Percentiles rank a stretch among this genome's conserved stretches.
Conservation (phyloP, 1,284 basidiomycete species). For the Inonotus obliquus region DNA sequence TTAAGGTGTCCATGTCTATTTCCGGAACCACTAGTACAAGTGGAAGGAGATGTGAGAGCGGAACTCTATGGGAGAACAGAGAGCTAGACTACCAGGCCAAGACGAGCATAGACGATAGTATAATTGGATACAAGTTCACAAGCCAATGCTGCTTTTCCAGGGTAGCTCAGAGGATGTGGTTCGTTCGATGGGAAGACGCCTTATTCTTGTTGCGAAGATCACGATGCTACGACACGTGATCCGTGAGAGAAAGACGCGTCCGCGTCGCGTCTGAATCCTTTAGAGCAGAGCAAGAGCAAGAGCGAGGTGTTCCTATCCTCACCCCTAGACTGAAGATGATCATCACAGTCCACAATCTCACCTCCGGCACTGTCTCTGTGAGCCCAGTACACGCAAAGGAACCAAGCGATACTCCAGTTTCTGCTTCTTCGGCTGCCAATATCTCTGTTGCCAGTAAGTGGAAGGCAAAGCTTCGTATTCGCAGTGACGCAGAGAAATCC, state of each 20-base stretch:
- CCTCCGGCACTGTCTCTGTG: neutral
- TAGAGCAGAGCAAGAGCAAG: neutral
- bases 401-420: slow-evolving; percentile 4
- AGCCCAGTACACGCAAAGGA: neutral
- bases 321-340: neutral
- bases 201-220: too few species aligned
- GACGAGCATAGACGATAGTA: neutral
- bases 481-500: slow-evolving; percentile 3
- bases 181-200: too few species aligned
- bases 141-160: too few species aligned
- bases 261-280: neutral
- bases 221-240: neutral
- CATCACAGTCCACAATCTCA: slow-evolving; percentile 7
- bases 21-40: too few species aligned
- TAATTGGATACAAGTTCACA: neutral
- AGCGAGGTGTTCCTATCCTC: too few species aligned
- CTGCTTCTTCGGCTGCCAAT: neutral
- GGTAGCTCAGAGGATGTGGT: too few species aligned
- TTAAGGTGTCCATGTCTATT: neutral
- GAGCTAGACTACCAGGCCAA: too few species aligned
- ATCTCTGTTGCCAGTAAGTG: neutral
- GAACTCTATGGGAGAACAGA: neutral
- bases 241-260: neutral
- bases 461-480: neutral
- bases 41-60: too few species aligned